Base-by-base conservation (phyloP, 106 monocot species). In the Apostasia ramifera region DNA sequence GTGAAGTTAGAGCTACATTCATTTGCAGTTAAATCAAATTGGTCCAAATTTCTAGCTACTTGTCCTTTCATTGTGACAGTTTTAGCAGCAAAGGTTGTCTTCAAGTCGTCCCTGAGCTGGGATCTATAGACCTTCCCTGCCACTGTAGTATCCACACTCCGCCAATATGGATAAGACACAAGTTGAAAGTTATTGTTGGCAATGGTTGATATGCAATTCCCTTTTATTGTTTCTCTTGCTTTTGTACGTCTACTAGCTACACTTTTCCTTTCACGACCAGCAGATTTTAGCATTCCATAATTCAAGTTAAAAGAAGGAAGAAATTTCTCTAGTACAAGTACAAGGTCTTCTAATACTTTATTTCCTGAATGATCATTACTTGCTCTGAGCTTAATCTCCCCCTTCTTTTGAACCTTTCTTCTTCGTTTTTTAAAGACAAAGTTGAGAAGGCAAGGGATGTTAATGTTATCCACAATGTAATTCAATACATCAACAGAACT, bases 331-430 rank as follows among this genome's bases (percentile, higher is more conserved):
- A 60, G 47, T 7, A 72, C 74, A 38, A 2, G 49, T 41, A 72
- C 53, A 53, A 75, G 75, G 4, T 69, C 65, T 26, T 84, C 63
- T 58, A 76, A 51, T 47, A 78, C 41, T 71, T 82, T 61, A 41
- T 74, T 68, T 47, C 50, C 8, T 41, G 75, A 68, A 57, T 51
- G 65, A 53, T 54, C 54, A 2, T 81, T 47, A 71, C 66, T 67
- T 43, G 38, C 54, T 61, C 48, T 47, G 59, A 70, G 62, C 37
- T 63, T 71, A 8, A 14, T 71, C n/a, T 70, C 45, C 2, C 42
- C 68, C 43, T 69, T 43, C 58, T 81, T 61, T 44, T 52, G 48
- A 26, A 60, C 66, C 65, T 47, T 60, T 11, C 9, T 45, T 62
- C n/a, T 62, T 62, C 62, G 12, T 4, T 42, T n/a, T 62, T 62